Base-by-base conservation (phyloP, 1,284 basidiomycete species). In the Lignosus rhinocerotis region DNA sequence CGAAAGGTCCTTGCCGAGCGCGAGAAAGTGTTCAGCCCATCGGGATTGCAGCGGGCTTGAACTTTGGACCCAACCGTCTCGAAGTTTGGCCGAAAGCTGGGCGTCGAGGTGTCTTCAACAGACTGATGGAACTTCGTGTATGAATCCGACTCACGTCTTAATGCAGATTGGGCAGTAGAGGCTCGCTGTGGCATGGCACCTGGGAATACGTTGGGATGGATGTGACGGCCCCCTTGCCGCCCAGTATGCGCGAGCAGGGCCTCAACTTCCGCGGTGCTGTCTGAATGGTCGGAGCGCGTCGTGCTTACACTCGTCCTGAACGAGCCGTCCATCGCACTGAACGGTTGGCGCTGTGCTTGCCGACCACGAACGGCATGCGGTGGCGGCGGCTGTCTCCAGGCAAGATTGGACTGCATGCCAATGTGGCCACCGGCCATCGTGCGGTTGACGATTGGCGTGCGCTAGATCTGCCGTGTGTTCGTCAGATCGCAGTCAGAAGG, bases 241-340 rank as follows among this genome's bases (percentile, higher is more conserved):
- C 46, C 51, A 1, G 66, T 55, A n/a, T 58, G 67, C 31, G 74
- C 70, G 32, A 90, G 75, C 54, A 89, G 67, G 57, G 82, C 81
- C 67, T 91, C 89, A 10, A 90, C 85, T 67, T 90, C 89, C 48
- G 83, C 81, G 0, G 80, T 79, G 67, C 86, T 88, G 54, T 84
- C 82, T 30, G 89, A 89, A 32, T 78, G 80, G 60, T 89, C 87
- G 34, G 88, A 76, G 3, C 64, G 58, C 2, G 67, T 82, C 46
- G 78, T 68, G 62, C 78, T 77, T 21, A 46, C 62, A 16, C 73
- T 75, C 16, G 76, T 78, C 60, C 74, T 75, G 66, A 80, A 76
- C 4, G 83, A 76, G 16, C 71, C 51, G 50, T 84, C 62, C 53
- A 68, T 72, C 58, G 66, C 65, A 54, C 68, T 70, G 69, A 84